Conservation (phyloP, 148 eudicot species). For the Euryodendron excelsum region DNA sequence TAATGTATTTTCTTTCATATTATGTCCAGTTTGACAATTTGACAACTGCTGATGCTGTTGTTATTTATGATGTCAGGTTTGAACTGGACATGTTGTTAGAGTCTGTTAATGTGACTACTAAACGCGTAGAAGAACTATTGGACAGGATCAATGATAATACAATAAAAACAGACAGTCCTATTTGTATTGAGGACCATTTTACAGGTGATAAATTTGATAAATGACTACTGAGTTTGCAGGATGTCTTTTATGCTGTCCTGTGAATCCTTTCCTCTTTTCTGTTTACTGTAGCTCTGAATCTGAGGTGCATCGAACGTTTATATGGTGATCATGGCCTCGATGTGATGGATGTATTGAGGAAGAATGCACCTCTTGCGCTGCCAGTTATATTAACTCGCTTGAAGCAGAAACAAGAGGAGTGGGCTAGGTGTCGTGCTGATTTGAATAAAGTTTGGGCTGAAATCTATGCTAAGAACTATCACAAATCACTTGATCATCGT, state of each 20-base stretch:
- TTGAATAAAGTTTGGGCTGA: conserved; percentile 89
- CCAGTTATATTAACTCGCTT: conserved; percentile 87
- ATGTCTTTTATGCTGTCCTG: conserved; percentile 10
- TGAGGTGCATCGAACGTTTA: conserved; percentile 83
- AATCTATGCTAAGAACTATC: conserved; percentile 83
- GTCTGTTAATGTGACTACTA: conserved; percentile 67
- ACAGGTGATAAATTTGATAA: conserved; percentile 42
- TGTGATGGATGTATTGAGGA: conserved; percentile 77
- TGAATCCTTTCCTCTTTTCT: conserved; percentile 27
- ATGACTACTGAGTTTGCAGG: conserved; percentile 12
- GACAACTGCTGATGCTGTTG: not conserved
- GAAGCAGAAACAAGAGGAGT: conserved; percentile 96
- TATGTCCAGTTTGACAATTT: not conserved
- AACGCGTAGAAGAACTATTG: conserved; percentile 78
- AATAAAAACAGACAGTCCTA: conserved; percentile 47
- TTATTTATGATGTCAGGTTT: conserved; percentile 49
- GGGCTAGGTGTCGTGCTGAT: conserved; percentile 88
- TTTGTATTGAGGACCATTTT: conserved; percentile 59
- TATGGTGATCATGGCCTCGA: conserved; percentile 98
- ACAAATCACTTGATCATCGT: conserved; percentile 90
- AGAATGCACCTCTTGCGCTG: conserved; percentile 71
- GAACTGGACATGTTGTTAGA: conserved; percentile 92
- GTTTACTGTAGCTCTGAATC: conserved; percentile 56
- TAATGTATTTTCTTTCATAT: not conserved
- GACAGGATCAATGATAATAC: conserved; percentile 59